These are phyloP conservation scores for Umbelopsis sp. DNA, from an alignment of 371 early-diverging fungal species.

Conservation along the genomic window DNA sequence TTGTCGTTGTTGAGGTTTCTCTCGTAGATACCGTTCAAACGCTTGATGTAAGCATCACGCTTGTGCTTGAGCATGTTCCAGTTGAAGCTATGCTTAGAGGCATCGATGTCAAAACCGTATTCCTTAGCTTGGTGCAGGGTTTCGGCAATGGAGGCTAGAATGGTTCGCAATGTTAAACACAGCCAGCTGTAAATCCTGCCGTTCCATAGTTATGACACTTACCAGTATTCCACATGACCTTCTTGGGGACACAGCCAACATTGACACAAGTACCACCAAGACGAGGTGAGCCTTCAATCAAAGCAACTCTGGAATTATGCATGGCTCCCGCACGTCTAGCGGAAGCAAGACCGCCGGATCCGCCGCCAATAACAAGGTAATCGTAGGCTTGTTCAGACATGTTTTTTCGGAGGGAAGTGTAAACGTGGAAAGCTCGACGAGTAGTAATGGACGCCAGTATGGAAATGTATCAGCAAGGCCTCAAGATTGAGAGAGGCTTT, in stretches of 20 bases:
- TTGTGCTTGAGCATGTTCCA: conserved; percentile 82
- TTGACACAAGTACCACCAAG: conserved; percentile 97
- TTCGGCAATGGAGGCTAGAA: conserved; percentile 81
- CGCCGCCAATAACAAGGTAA: conserved; percentile 93
- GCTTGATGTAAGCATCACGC: conserved; percentile 94
- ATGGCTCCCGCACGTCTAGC: conserved; percentile 90
- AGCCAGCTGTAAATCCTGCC: too few relatives aligned
- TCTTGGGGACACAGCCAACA: conserved; percentile 98
- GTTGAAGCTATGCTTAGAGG: conserved; percentile 56
- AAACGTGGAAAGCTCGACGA: conserved; percentile 33
- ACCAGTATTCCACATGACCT: conserved; percentile 96
- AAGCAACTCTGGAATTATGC: conserved; percentile 89
- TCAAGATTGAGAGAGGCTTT: neutral
- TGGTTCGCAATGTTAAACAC: neutral
- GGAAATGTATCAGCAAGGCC: neutral
- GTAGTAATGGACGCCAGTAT: conserved; percentile 39
- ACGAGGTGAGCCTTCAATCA: conserved; percentile 84
- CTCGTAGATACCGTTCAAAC: conserved; percentile 96
- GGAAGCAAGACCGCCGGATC: conserved; percentile 87
- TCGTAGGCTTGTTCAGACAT: conserved; percentile 69
- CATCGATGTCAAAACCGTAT: conserved; percentile 82
- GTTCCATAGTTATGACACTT: conserved; percentile 19
- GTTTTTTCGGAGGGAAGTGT: conserved; percentile 34
- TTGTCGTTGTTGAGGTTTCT: conserved; percentile 86
- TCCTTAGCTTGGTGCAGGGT: conserved; percentile 83